Evolutionary conservation across 1,284 basidiomycete genomes (phyloP), one percentile per base, ranked within the genome.

Genomic region (Testicularia cyperi): DNA sequence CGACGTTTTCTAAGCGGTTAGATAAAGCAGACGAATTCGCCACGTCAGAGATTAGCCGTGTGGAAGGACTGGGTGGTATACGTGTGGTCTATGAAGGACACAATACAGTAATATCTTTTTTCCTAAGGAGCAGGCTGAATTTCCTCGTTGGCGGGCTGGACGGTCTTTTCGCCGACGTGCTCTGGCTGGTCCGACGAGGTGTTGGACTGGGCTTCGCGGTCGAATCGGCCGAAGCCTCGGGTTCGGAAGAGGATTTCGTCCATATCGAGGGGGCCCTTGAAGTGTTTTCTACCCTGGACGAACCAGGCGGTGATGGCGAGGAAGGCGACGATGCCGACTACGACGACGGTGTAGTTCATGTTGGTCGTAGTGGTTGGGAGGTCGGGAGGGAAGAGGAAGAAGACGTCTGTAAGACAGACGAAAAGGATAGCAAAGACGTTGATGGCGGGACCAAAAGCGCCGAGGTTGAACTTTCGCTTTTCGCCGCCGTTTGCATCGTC

Each of bases 321-420:
- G 18, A 60, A 5, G 3, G 56, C 44, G 10, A 68, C 65, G 6
- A 74, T 29, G 2, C 38, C 53, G 0, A 70, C 39, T 12, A 72
- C 71, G 10, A 77, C 79, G 7, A 78, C 48, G 12, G 74, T 74
- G 53, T 80, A 81, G 64, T 80, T 80, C 80, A 80, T 80, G 38
- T 68, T 75, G 13, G 57, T 55, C 6, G 72, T 76, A 4, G 67
- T 72, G 4, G 78, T 75, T 6, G 79, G 78, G 0, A 79, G 41
- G 12, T 70, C 76, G 6, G 80, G 79, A 4, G 80, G 80, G 77
- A 81, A 80, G 21, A 80, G 54, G 77, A 81, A 81, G 70, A 80
- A 80, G 18, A 80, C 76, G 16, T 74, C 73, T 5, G 80, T 81
- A 27, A 80, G 47, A 14, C 72, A 30, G 3, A 75, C 76, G 52